Percentiles rank a stretch among this genome's conserved stretches.
Evolutionary conservation across 805 yeast species (phyloP).

Genomic region (Isabelozyma pseudorhagii): DNA sequence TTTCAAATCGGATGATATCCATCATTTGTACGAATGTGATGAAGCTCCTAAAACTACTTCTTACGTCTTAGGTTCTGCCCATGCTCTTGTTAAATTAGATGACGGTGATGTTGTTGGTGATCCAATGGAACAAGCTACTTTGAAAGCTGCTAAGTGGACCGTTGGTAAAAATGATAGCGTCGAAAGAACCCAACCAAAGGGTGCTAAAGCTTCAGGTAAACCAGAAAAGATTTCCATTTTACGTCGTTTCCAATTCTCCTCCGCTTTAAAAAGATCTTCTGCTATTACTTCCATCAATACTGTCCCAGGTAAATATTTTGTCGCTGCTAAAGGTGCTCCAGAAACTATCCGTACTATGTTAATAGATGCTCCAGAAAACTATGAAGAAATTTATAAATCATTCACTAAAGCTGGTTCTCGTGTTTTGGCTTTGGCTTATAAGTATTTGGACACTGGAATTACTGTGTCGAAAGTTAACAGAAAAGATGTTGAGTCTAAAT

Average conservation of each 20-base stretch:
- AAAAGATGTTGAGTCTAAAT: constrained; percentile 69
- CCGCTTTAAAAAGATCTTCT: constrained; percentile 93
- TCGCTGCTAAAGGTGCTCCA: constrained; percentile 97
- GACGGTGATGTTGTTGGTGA: constrained; percentile 98
- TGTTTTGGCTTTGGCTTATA: constrained; percentile 92
- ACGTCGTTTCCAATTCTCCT: constrained; percentile 96
- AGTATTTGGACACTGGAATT: constrained; percentile 54
- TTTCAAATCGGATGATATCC: constrained; percentile 49
- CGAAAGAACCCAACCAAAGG: constrained; percentile 32
- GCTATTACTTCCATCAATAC: constrained; percentile 63
- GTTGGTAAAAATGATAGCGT: constrained; percentile 76
- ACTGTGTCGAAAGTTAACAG: constrained; percentile 59
- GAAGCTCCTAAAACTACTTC: constrained; percentile 71
- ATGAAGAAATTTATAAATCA: constrained; percentile 82
- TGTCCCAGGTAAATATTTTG: constrained; percentile 51
- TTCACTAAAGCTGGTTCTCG: constrained; percentile 95
- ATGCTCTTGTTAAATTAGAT: constrained; percentile 89
- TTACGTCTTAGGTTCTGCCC: constrained; percentile 87
- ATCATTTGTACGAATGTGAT: constrained; percentile 49
- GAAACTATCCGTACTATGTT: constrained; percentile 87
- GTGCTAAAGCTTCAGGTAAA: constrained; percentile 15
- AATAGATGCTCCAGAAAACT: constrained; percentile 63
- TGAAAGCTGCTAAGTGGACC: constrained; percentile 82
- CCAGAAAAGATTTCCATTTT: constrained; percentile 61
- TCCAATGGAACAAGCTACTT: constrained; percentile 97